Conservation (phyloP, 2,329 filamentous ascomycete genomes). For the Alternaria arbusti region DNA sequence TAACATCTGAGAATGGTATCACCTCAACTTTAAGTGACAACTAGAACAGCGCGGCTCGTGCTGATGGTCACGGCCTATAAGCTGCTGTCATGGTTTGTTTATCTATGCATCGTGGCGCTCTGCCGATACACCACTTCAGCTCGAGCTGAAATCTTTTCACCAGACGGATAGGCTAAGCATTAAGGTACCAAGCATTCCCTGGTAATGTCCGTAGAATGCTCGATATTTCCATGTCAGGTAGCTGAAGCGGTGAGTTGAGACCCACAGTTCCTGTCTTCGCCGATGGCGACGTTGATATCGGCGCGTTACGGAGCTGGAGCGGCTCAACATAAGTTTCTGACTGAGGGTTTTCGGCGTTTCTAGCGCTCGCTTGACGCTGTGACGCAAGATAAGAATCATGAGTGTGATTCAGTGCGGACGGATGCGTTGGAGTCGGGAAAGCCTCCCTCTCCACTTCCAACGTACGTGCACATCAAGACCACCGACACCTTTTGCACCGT, state of each 20-base stretch:
- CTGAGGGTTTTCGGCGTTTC: background rate
- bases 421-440: background rate
- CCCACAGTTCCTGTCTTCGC: constrained; percentile 2
- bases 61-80: constrained; percentile 1
- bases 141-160: background rate
- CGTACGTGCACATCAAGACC: background rate
- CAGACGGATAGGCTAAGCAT: background rate
- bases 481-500: background rate
- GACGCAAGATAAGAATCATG: constrained; percentile 7
- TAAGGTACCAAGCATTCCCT: background rate
- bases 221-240: background rate
- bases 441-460: background rate
- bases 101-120: constrained; percentile 9
- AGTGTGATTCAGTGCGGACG: constrained; percentile 1
- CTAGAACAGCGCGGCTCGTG: background rate
- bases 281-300: constrained; percentile 2
- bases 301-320: background rate
- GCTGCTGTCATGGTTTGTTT: background rate
- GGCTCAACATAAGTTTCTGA: background rate
- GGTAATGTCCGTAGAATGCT: background rate
- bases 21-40: background rate
- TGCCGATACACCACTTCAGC: background rate
- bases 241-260: constrained; percentile 14
- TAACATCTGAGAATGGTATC: background rate
- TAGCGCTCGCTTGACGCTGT: background rate